Conservation (phyloP, 1,284 basidiomycete genomes). For the Baeospora myosura region DNA sequence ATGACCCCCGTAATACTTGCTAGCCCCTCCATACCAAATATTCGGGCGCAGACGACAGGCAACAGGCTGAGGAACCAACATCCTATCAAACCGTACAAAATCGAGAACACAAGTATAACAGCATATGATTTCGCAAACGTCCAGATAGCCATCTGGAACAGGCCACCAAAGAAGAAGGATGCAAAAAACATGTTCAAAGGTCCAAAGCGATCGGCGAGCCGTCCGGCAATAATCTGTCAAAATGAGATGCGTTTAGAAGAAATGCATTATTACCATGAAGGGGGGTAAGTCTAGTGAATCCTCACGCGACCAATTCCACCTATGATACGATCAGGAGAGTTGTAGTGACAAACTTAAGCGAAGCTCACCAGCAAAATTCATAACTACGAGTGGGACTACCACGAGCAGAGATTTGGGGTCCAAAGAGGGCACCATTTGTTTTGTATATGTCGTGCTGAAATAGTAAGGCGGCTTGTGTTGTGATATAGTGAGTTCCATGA, state of each 20-base stretch:
- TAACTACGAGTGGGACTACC: constrained; percentile 17
- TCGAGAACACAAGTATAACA: constrained; percentile 16
- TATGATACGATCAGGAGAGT: constrained; percentile 2
- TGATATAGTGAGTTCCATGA: neutral
- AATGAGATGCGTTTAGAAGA: too few relatives aligned
- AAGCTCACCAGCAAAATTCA: constrained; percentile 17
- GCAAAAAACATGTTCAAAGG: constrained; percentile 21
- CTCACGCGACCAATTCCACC: constrained; percentile 19
- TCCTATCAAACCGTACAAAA: constrained; percentile 19
- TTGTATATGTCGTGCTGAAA: constrained; percentile 17
- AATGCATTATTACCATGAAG: neutral
- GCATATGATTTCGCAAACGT: constrained; percentile 18
- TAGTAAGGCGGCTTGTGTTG: constrained; percentile 17
- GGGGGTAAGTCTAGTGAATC: neutral
- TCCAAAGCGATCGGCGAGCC: constrained; percentile 17
- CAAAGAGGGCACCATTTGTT: constrained; percentile 13
- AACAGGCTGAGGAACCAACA: constrained; percentile 19
- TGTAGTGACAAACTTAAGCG: neutral
- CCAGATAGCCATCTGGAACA: constrained; percentile 20
- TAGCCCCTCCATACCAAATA: constrained; percentile 18
- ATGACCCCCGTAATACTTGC: constrained; percentile 21
- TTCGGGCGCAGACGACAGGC: constrained; percentile 19
- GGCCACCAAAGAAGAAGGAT: constrained; percentile 19
- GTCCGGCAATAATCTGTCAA: constrained; percentile 17
- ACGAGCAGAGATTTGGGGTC: constrained; percentile 16